Evolutionary conservation across 768 basidiomycete species (phyloP), one percentile per base, ranked within the genome.

Genomic region (Tephrocybe sp.): DNA sequence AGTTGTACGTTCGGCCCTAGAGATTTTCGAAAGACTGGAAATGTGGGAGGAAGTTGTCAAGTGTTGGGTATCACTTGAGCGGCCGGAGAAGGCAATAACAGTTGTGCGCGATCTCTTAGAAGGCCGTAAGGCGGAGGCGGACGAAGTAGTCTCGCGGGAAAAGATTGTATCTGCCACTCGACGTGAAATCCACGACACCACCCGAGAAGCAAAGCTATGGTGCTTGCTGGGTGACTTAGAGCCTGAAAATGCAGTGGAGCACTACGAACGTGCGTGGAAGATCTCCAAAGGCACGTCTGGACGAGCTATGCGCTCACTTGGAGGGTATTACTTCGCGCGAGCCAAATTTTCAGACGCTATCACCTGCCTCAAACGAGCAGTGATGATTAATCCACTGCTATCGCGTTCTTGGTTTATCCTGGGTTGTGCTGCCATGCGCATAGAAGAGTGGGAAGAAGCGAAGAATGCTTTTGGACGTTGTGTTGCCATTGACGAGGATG

Each of bases 41-140:
- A 93, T 98, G 93, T 99, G 95, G 95, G 97, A 97, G 70, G 92
- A 98, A 56, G 94, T 91, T 7, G 92, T 93, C 38, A 76, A 79
- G 55, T 98, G 96, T 68, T 91, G 88, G 75, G 84, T 85, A 53
- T 73, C 84, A 14, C 77, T 95, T 70, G 94, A 96, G 57, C 73
- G 80, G 57, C 80, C 79, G 9, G 90, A 92, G 48, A 84, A 82
- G 62, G 97, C 86, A 5, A 77, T 92, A 52, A 66, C 72, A 2
- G 82, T 99, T 64, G 92, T 98, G 34, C 79, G 80, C 19, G 93
- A 96, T 63, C 72, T 99, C 9, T 71, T 98, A 22, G 86, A 86
- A 54, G 96, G 94, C 0, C 74, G 75, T 32, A 93, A 87, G 64
- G 78, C 83, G n/a, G 95, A 98, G 71, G 79, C 84, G 0, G 93